Conservation (phyloP, 441 rosid species). For the Melastoma candidum region DNA sequence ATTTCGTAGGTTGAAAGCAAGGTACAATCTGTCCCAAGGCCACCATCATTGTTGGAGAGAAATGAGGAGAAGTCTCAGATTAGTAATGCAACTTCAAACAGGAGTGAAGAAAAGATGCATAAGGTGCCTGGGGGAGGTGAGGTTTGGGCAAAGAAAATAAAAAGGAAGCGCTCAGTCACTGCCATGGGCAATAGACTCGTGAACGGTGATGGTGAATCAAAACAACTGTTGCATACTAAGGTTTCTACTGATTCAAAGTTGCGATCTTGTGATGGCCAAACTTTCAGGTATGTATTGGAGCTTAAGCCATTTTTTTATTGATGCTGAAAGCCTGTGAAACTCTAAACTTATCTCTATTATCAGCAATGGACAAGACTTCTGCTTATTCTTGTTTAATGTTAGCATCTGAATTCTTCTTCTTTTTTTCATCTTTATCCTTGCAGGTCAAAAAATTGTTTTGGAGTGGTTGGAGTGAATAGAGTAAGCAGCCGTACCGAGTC, state of each 20-base stretch:
- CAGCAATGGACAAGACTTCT: too few species aligned
- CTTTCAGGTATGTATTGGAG: conserved; percentile 43
- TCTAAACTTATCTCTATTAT: too few species aligned
- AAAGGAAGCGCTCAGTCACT: conserved; percentile 86
- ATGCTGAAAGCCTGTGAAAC: too few species aligned
- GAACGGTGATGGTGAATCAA: conserved; percentile 48
- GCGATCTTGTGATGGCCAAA: conserved; percentile 56
- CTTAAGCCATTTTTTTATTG: neutral
- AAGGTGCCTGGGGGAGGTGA: conserved; percentile 79
- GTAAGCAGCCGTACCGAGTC: conserved; percentile 9
- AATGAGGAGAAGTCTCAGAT: conserved; percentile 51
- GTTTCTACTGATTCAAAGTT: conserved; percentile 52
- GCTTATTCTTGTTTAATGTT: neutral
- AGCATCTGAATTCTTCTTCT: conserved; percentile 5
- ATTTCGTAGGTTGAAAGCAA: conserved; percentile 48
- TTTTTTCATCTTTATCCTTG: neutral
- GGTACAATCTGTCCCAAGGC: conserved; percentile 36
- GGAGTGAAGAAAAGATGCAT: conserved; percentile 68
- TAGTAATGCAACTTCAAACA: conserved; percentile 37
- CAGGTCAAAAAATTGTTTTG: conserved; percentile 16
- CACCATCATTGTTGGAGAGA: conserved; percentile 35
- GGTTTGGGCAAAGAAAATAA: conserved; percentile 89
- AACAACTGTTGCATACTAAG: conserved; percentile 50
- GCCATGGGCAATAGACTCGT: conserved; percentile 52
- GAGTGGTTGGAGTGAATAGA: conserved; percentile 9